phyloP scores from a whole-genome alignment of 2,329 filamentous ascomycete genomes.

The Magnaporthiopsis poae region DNA sequence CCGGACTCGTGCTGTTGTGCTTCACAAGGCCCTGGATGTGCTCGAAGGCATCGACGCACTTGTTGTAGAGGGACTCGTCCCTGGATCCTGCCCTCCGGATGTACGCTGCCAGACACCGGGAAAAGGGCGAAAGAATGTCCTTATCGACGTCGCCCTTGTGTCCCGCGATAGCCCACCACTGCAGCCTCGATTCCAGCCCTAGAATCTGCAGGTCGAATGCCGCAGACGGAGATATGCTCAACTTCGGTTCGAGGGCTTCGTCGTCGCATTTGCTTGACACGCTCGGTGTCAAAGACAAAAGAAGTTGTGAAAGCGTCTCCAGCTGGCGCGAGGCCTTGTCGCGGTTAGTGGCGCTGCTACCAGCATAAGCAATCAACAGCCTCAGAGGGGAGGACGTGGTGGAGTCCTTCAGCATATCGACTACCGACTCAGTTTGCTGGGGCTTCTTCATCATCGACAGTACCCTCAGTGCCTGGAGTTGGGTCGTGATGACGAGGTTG shows the following conservation, averaged over 20 bases:
- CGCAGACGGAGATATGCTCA: constrained; percentile 45
- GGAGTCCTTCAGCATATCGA: constrained; percentile 44
- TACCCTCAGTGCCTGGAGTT: constrained; percentile 55
- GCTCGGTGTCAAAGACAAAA: constrained; percentile 58
- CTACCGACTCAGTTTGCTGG: constrained; percentile 44
- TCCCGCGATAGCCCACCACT: constrained; percentile 55
- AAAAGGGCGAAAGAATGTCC: constrained; percentile 56
- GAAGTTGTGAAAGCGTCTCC: constrained; percentile 53
- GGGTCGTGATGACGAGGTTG: constrained; percentile 49
- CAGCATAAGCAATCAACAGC: constrained; percentile 41
- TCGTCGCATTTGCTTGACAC: constrained; percentile 55
- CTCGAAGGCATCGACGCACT: constrained; percentile 26
- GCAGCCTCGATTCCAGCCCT: constrained; percentile 50
- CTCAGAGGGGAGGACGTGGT: constrained; percentile 47
- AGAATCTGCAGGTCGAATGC: constrained; percentile 55
- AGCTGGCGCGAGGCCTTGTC: constrained; percentile 56
- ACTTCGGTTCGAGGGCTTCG: constrained; percentile 39
- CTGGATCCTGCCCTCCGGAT: constrained; percentile 37
- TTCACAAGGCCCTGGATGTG: constrained; percentile 30
- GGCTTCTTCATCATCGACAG: constrained; percentile 52
- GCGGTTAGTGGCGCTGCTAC: constrained; percentile 32
- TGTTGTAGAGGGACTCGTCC: constrained; percentile 27
- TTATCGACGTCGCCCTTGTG: constrained; percentile 52
- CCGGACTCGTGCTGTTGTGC: constrained; percentile 16
- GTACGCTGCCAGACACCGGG: constrained; percentile 53